Evolutionary conservation across 139 green algal genomes (phyloP), one percentile per base, ranked within the genome.

Genomic region (Astrephomene gubernaculifera): DNA sequence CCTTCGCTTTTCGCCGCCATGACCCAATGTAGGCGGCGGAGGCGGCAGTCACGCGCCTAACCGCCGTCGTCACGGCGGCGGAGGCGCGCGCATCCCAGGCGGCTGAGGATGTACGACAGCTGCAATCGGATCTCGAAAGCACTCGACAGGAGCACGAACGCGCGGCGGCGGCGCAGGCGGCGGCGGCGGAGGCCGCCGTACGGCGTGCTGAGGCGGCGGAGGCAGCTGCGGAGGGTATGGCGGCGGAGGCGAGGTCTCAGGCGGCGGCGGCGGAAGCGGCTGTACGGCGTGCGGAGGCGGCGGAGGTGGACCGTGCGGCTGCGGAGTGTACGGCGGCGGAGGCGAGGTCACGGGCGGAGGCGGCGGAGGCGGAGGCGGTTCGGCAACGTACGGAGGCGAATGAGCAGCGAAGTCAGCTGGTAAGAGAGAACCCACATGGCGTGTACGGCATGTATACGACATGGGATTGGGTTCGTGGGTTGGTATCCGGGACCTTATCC

Each of bases 311-410:
- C 24, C 35, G 35, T 35, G 73, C 24, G 12, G 52, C 2, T 1
- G 10, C 29, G 39, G 57, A 72, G 54, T 27, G 29, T 12, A 29
- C 27, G 27, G 9, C 12, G 38, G 75, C 27, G 57, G 75, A 39
- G 57, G 75, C 75, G 54, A 38, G 39, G 27, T 27, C 57, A 27
- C 25, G 39, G 38, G 39, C 27, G 57, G 57, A 41, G 2, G 75
- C 57, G 57, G 75, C 75, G 33, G 75, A 71, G 29, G 57, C 29
- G 27, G 27, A 2, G 57, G 75, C 75, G 75, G 57, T 41, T 38
- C 54, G 57, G 43, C 60, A 83, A 41, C 60, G 41, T 2, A 41
- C 29, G 39, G 61, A 7, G 21, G 57, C 76, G 57, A 39, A 27
- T 39, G 76, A 54, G 21, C 39, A 36, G 39, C 76, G 41, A 4